phyloP scores from a whole-genome alignment of 495 filamentous ascomycete species.

The Penicillium cataractarum region DNA sequence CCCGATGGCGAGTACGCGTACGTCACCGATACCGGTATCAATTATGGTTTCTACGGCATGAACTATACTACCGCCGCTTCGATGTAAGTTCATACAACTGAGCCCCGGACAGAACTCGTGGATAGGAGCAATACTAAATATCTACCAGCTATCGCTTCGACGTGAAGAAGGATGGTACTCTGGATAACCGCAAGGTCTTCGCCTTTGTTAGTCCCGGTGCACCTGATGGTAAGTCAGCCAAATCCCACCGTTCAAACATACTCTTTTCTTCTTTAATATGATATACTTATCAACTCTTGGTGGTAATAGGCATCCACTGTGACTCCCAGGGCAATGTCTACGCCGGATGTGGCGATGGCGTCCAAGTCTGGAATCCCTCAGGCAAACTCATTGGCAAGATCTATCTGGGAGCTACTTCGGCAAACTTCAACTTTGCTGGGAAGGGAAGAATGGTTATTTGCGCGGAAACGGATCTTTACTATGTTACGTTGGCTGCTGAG shows the following conservation, averaged over 20 bases:
- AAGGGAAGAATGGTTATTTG: constrained; percentile 54
- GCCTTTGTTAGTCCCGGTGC: constrained; percentile 29
- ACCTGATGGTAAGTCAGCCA: constrained; percentile 36
- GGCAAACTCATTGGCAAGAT: constrained; percentile 56
- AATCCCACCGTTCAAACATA: not conserved
- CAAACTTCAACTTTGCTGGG: constrained; percentile 62
- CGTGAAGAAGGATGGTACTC: constrained; percentile 22
- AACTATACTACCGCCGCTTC: constrained; percentile 23
- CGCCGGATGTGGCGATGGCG: constrained; percentile 48
- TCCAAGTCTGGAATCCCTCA: constrained; percentile 46
- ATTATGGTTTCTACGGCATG: constrained; percentile 25
- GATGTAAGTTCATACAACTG: constrained; percentile 17
- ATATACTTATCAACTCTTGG: constrained; percentile 1
- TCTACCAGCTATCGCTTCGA: constrained; percentile 27
- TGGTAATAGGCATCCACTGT: constrained; percentile 42
- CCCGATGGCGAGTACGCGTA: constrained; percentile 48
- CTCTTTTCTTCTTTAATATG: not conserved
- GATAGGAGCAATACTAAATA: not conserved
- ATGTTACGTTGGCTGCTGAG: constrained; percentile 48
- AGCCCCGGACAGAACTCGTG: not conserved
- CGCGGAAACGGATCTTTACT: constrained; percentile 53
- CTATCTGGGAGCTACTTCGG: constrained; percentile 39
- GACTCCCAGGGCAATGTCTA: constrained; percentile 50
- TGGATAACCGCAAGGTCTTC: constrained; percentile 30
- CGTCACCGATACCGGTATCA: constrained; percentile 46